Evolutionary conservation across 23 red algal genomes (phyloP).

Genomic region (Cyanidium caldarium): DNA sequence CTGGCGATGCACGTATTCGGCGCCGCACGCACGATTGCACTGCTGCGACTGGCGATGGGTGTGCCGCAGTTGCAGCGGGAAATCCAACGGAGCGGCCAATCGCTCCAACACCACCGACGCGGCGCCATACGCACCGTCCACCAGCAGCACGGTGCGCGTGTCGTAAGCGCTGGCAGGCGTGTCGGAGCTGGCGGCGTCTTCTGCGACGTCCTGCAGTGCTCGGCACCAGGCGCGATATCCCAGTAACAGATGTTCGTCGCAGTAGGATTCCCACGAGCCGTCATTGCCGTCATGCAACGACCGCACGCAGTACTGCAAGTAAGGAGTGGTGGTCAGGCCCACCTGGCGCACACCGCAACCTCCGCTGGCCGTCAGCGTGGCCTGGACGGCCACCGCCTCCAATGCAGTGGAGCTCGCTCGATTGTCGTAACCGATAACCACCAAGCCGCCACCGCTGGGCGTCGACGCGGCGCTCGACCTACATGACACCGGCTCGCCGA

Average conservation of each 20-base stretch:
- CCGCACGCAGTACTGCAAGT: not conserved
- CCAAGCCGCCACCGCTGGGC: not conserved
- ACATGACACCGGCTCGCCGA: not conserved
- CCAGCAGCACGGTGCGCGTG: not conserved
- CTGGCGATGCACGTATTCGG: not conserved
- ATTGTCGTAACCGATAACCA: not conserved
- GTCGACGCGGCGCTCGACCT: not conserved
- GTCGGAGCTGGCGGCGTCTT: no score
- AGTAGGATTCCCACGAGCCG: not conserved
- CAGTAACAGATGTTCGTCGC: not conserved
- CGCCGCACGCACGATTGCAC: not conserved
- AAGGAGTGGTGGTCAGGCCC: conserved; percentile 3
- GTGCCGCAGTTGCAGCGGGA: not conserved
- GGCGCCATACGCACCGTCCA: not conserved
- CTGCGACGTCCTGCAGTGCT: not conserved
- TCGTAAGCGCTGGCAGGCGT: not conserved
- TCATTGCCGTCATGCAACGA: not conserved
- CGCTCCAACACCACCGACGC: not conserved
- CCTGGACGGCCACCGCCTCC: not conserved
- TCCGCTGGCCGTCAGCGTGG: not conserved
- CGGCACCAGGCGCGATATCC: not conserved
- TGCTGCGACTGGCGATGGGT: not conserved
- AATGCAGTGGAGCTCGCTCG: not conserved
- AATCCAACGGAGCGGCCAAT: not conserved
- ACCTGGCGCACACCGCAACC: not conserved